These are phyloP conservation scores for Tetrapyrgos nigripes DNA, from an alignment of 1,284 basidiomycete species.

Conservation along the genomic window DNA sequence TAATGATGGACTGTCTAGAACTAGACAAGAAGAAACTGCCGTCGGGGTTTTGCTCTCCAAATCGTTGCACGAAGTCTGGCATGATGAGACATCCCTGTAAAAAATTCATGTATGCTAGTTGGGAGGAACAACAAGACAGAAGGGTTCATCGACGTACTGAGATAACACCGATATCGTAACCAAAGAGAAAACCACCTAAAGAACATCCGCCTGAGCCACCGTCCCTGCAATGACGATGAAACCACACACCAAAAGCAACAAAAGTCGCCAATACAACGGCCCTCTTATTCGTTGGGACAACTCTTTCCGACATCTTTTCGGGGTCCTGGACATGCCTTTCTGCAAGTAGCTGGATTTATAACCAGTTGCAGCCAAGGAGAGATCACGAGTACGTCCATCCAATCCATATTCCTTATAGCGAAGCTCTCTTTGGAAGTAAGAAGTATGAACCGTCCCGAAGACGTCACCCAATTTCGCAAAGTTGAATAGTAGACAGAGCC, in stretches of 20 bases:
- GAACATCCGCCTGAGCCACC: neutral
- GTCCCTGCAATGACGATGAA: too few relatives aligned
- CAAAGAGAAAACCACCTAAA: constrained; percentile 59
- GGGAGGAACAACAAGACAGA: too few relatives aligned
- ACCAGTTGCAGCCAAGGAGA: too few relatives aligned
- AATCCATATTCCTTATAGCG: too few relatives aligned
- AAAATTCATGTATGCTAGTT: too few relatives aligned
- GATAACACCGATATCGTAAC: constrained; percentile 78
- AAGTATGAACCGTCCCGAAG: too few relatives aligned
- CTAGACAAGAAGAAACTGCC: constrained; percentile 62
- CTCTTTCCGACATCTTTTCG: constrained; percentile 21
- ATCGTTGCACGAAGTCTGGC: constrained; percentile 76
- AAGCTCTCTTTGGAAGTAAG: too few relatives aligned
- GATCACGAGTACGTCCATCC: too few relatives aligned
- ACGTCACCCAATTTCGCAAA: too few relatives aligned
- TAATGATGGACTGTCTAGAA: constrained; percentile 74
- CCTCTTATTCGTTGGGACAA: constrained; percentile 60
- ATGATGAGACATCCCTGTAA: constrained; percentile 81
- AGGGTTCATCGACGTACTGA: constrained; percentile 57
- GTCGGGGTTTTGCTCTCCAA: constrained; percentile 59
- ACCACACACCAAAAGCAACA: constrained; percentile 44
- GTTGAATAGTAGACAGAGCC: too few relatives aligned
- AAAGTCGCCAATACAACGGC: constrained; percentile 68
- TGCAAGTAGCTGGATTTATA: too few relatives aligned
- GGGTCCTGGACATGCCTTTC: too few relatives aligned